Evolutionary conservation across 441 rosid species (phyloP), one percentile per base, ranked within the genome.

Genomic region (Erysimum pusillum): DNA sequence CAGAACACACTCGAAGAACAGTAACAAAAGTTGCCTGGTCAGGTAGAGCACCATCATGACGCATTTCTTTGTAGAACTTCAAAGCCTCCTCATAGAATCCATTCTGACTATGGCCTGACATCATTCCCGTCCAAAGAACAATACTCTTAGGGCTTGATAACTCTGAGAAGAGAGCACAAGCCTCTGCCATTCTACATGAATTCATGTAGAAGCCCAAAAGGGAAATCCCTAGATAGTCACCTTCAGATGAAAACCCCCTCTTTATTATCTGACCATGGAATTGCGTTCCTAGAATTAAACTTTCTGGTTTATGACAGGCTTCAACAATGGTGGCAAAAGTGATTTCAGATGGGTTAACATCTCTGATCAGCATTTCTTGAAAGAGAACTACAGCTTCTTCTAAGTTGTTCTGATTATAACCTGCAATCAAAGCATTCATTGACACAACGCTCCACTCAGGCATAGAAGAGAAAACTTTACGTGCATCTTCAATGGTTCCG

Each of bases 21-120:
- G 94, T 88, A 18, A 88, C 97, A 86, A 92, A 94, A 64, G 97
- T 87, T 54, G 97, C 98, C 83, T 94, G 97, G 81, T 94, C 98
- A 77, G 93, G 92, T 73, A 84, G 32, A 38, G 78, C 82, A 76
- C 83, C 77, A 84, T 68, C 71, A 62, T 75, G 76, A 48, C 73
- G 90, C 98, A 94, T 92, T 85, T 81, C 89, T 80, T 25, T 67
- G 74, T 87, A 94, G 35, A 84, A 83, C 44, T 74, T 82, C 80
- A 89, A 86, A 38, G 97, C 97, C 75, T 87, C 96, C 61, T 84
- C 86, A 73, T 79, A 83, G 76, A 82, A 88, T 68, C 89, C 93
- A 67, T 86, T 90, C 81, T 88, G 92, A 46, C 89, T 74, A 39
- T 85, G 90, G 49, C 97, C 92, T 31, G 97, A 94, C 75, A 94